Evolutionary conservation across 257 asterid species (phyloP).

Genomic region (Solanum chilense): DNA sequence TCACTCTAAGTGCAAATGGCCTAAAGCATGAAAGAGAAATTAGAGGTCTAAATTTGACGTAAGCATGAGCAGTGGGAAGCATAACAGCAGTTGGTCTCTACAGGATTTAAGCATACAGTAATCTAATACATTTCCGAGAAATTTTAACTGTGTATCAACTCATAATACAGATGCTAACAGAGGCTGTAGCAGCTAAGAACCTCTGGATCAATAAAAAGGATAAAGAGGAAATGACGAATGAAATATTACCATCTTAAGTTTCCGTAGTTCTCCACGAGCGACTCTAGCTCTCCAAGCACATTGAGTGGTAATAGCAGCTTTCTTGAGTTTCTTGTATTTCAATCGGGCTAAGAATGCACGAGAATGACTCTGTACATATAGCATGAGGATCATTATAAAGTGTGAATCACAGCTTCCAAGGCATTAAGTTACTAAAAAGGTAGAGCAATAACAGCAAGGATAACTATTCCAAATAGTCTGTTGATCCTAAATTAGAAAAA

Average conservation of each 20-base stretch:
- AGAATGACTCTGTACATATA: constrained; percentile 19
- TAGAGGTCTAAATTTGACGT: background rate
- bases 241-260: constrained; percentile 26
- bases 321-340: constrained; percentile 16
- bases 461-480: background rate
- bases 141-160: background rate
- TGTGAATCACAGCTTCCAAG: background rate
- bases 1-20: background rate
- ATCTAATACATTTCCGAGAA: background rate
- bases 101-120: background rate
- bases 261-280: constrained; percentile 21
- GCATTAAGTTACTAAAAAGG: background rate
- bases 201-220: background rate
- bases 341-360: constrained; percentile 19
- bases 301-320: constrained; percentile 31
- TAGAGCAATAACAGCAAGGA: background rate
- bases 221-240: background rate
- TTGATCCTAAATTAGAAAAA: background rate
- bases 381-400: background rate
- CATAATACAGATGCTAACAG: background rate
- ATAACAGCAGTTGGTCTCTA: background rate
- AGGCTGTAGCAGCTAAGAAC: background rate
- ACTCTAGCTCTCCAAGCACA: constrained; percentile 28
- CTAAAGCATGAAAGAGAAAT: background rate
- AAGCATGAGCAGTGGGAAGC: background rate